phyloP scores from a whole-genome alignment of 2,329 filamentous ascomycete species.

The Colletotrichum costaricense region DNA sequence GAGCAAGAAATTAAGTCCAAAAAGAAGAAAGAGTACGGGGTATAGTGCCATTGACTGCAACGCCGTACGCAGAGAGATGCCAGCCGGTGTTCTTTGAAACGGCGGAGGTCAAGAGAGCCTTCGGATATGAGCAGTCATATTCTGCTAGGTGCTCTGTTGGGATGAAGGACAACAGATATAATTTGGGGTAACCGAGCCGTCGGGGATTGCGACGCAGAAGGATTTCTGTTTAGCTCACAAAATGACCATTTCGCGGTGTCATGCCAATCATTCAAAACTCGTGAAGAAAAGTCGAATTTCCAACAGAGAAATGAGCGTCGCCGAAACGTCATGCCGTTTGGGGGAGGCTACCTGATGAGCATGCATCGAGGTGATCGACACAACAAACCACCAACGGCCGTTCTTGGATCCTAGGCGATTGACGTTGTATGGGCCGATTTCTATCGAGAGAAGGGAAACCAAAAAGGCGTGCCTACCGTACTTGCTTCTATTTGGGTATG shows the following conservation, averaged over 20 bases:
- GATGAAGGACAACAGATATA: neutral
- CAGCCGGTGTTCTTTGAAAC: constrained; percentile 18
- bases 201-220: neutral
- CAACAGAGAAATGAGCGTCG: constrained; percentile 8
- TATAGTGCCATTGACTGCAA: constrained; percentile 4
- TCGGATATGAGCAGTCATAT: constrained; percentile 35
- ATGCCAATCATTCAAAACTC: neutral
- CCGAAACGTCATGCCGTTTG: neutral
- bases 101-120: constrained; percentile 12
- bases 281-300: neutral
- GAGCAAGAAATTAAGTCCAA: neutral
- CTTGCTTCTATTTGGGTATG: constrained; percentile 9
- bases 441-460: neutral
- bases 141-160: neutral
- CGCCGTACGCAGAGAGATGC: constrained; percentile 2
- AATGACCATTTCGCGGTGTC: neutral
- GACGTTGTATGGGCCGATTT: neutral
- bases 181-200: constrained; percentile 5
- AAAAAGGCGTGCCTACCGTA: neutral
- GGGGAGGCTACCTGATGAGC: neutral
- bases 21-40: neutral
- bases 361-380: constrained; percentile 15
- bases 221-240: neutral
- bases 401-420: neutral
- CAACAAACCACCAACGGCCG: constrained; percentile 16